Conservation (phyloP, 495 filamentous ascomycete genomes). For the Penicillium goetzii region DNA sequence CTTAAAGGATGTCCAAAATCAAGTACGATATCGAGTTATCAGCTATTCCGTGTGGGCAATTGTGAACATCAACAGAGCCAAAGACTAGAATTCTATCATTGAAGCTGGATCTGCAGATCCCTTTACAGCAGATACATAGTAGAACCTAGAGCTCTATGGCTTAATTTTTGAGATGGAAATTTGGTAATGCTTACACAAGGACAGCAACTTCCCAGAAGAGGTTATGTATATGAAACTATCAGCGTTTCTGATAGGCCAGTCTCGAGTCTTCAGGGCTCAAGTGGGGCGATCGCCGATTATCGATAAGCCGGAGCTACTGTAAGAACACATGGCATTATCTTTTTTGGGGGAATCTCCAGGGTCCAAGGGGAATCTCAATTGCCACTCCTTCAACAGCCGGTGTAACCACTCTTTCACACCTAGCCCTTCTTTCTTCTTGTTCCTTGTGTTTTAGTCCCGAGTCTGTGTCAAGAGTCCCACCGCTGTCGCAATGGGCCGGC, state of each 20-base stretch:
- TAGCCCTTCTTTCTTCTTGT: background rate
- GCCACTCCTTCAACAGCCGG: background rate
- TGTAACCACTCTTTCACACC: background rate
- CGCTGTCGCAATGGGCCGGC: constrained; percentile 65
- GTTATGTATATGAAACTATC: background rate
- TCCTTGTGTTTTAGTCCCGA: background rate
- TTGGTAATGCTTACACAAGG: background rate
- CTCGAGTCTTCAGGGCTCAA: constrained; percentile 20
- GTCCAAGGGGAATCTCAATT: background rate
- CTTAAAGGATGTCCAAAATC: too few species aligned
- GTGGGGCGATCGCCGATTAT: constrained; percentile 29
- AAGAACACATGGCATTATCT: constrained; percentile 52
- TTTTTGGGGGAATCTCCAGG: constrained; percentile 14
- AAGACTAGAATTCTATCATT: too few species aligned
- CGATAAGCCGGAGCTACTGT: constrained; percentile 22
- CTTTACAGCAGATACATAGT: too few species aligned
- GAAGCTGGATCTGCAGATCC: too few species aligned
- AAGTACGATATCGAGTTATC: too few species aligned
- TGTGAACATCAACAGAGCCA: too few species aligned
- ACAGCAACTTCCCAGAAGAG: too few species aligned
- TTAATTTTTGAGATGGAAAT: too few species aligned
- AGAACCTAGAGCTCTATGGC: too few species aligned
- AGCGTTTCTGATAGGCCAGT: background rate
- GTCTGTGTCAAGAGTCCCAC: background rate
- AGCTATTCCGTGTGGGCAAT: too few species aligned